Base-by-base conservation (phyloP, 1,284 basidiomycete genomes). In the Phellopilus nigrolimitatus region DNA sequence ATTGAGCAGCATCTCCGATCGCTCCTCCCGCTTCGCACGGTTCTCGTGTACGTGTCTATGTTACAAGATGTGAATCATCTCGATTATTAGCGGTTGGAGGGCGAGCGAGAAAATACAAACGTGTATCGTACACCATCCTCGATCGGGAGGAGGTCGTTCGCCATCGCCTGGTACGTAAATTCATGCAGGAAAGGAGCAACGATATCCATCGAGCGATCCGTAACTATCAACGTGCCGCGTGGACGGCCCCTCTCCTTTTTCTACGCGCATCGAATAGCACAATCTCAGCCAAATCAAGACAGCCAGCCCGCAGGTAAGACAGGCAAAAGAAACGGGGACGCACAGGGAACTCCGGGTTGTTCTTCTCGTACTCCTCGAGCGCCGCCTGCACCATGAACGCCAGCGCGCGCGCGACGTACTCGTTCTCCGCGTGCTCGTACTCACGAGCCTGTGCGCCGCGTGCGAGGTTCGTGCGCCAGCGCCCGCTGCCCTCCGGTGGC, bases 141-240 rank as follows among this genome's bases (percentile, higher is more conserved):
- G 53, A 99, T 91, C 15, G 86, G 82, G 1, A 99, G 75, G 25
- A 99, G 69, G 66, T 99, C 97, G 61, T 95, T 94, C 46, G 85
- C 88, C 97, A 99, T 99, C 0, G 97, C 95, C 67, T 99, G 97
- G 66, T 99, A 99, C 34, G 94, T 97, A 64, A 99, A 99, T 63
- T 99, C 97, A 66, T 99, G 97, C 39, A 98, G 67, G 57, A 98
- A 80, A 0, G 97, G 95, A 1, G 92, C 88, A 13, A 88, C 67
- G 56, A 86, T 84, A 68, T 99, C 97, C 88, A 99, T 94, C 2
- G 93, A 81, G 13, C 97, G 82, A 67, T 99, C 97, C 1, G 95
- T 95, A 58, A 99, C 88, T 61, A 99, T 80, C 30, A 99, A 71
- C 10, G 92, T 88, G 6, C 79, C 82, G 49, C 88, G 80, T n/a